A percentile compares a stretch with the other conserved stretches of the same genome.
Conservation (phyloP, 768 basidiomycete species). For the Boletus sp. region DNA sequence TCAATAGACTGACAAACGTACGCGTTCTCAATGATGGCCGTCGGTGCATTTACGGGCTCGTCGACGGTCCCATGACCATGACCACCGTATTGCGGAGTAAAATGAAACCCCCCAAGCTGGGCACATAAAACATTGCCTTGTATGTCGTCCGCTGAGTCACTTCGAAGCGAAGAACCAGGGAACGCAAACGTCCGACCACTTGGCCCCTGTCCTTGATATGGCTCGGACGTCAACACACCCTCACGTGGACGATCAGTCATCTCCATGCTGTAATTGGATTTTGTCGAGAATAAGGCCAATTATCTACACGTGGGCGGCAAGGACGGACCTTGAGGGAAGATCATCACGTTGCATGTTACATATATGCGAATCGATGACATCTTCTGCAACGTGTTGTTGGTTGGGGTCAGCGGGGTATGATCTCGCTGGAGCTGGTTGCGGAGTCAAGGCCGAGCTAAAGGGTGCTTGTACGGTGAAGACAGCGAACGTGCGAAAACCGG, state of each 20-base stretch:
- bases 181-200: constrained; percentile 5
- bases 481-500: not conserved
- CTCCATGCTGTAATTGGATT: constrained; percentile 19
- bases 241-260: constrained; percentile 25
- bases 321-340: constrained; percentile 34
- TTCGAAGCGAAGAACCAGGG: constrained; percentile 7
- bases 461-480: constrained; percentile 1
- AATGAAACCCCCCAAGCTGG: constrained; percentile 26
- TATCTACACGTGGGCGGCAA: constrained; percentile 24
- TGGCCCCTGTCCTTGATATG: constrained; percentile 23
- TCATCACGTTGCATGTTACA: constrained; percentile 30
- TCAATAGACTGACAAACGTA: constrained; percentile 17
- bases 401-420: constrained; percentile 29
- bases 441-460: constrained; percentile 27
- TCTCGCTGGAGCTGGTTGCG: constrained; percentile 18
- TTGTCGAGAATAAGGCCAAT: constrained; percentile 9
- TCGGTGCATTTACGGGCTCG: constrained; percentile 21
- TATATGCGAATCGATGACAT: constrained; percentile 29
- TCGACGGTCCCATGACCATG: constrained; percentile 16
- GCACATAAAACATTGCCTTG: constrained; percentile 24
- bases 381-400: constrained; percentile 27
- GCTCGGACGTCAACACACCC: constrained; percentile 8
- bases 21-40: constrained; percentile 27
- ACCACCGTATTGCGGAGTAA: constrained; percentile 13
- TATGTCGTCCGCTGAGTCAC: constrained; percentile 22